A percentile compares a stretch with the other conserved stretches of the same genome.
phyloP scores from a whole-genome alignment of 257 asterid genomes.

The Solanum neorickii region DNA sequence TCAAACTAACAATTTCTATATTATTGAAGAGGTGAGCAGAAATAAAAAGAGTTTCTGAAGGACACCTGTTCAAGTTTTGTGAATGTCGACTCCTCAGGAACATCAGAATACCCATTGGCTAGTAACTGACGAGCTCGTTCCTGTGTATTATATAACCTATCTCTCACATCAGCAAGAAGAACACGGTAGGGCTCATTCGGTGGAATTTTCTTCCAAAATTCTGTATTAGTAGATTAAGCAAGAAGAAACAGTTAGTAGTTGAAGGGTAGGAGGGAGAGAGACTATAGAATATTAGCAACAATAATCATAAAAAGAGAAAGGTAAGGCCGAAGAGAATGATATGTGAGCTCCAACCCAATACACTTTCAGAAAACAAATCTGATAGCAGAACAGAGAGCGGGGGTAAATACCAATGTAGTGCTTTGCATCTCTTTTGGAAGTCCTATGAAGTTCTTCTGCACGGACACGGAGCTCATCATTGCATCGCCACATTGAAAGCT shows the following conservation, averaged over 20 bases:
- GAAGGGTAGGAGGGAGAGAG: not conserved
- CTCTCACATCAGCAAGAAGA: constrained; percentile 90
- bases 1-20: not conserved
- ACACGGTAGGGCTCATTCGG: constrained; percentile 89
- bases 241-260: not conserved
- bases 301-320: not conserved
- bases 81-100: constrained; percentile 64
- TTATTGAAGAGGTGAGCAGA: not conserved
- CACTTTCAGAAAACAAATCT: not conserved
- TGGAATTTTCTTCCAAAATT: constrained; percentile 92
- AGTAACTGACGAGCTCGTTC: constrained; percentile 88
- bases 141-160: constrained; percentile 77
- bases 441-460: constrained; percentile 59
- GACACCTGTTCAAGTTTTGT: constrained; percentile 62
- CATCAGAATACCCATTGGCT: constrained; percentile 53
- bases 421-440: constrained; percentile 69
- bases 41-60: not conserved
- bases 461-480: constrained; percentile 71
- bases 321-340: not conserved
- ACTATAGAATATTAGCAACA: not conserved
- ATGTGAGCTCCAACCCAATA: not conserved
- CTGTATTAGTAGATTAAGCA: constrained; percentile 23
- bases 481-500: constrained; percentile 99
- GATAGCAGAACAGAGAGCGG: not conserved
- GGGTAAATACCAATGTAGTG: constrained; percentile 59